Evolutionary conservation across 345 rosid genomes (phyloP).

Genomic region (Ceriops zippeliana): DNA sequence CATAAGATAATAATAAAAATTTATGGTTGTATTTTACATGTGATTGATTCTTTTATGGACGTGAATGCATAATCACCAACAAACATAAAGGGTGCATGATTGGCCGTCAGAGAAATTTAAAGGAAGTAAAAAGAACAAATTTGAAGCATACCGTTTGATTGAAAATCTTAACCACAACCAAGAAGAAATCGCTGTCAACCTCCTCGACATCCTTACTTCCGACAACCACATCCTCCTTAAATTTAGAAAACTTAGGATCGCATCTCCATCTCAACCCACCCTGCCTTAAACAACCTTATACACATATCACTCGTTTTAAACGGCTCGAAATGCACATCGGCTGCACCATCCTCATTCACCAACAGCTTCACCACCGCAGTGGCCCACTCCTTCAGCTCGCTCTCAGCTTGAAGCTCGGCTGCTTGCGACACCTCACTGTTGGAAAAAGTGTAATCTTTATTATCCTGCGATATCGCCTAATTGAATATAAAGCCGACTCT

Average conservation of each 20-base stretch:
- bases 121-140: background rate
- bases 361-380: conserved; percentile 84
- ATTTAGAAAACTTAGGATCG: conserved; percentile 83
- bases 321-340: conserved; percentile 67
- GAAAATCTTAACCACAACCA: conserved; percentile 75
- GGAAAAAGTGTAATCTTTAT: too few species aligned
- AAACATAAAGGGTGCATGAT: background rate
- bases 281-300: conserved; percentile 71
- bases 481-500: too few species aligned
- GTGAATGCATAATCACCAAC: too few species aligned
- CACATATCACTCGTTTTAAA: conserved; percentile 96
- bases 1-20: background rate
- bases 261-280: conserved; percentile 50
- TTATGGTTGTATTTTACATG: too few species aligned
- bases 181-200: conserved; percentile 88
- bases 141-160: conserved; percentile 64
- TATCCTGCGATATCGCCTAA: too few species aligned
- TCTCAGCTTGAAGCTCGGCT: conserved; percentile 67
- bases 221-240: conserved; percentile 88
- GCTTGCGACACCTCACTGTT: conserved; percentile 47
- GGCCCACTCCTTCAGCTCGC: conserved; percentile 84
- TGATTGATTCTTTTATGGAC: too few species aligned
- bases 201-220: conserved; percentile 85
- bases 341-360: conserved; percentile 61
- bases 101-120: background rate